Conservation (phyloP, 441 rosid genomes). For the Manihot esculenta region DNA sequence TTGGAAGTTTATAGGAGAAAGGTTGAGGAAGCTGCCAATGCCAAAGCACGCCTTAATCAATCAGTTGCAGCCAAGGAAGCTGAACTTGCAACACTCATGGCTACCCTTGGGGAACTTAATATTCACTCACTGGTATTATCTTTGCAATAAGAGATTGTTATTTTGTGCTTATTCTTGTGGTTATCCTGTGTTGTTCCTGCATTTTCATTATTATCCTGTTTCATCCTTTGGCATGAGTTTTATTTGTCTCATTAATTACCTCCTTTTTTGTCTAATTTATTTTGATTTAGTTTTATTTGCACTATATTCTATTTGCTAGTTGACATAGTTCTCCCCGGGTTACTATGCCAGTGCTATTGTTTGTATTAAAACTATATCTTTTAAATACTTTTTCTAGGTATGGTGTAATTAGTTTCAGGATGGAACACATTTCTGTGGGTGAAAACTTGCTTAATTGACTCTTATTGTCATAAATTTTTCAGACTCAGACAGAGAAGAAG, state of each 20-base stretch:
- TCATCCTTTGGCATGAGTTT: neutral
- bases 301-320: neutral
- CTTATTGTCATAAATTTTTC: slow-evolving; percentile 24
- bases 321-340: neutral
- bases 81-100: slow-evolving; percentile 93
- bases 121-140: slow-evolving; percentile 57
- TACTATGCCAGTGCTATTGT: neutral
- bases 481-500: slow-evolving; percentile 60
- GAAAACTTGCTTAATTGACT: slow-evolving; percentile 18
- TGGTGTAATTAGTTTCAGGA: neutral
- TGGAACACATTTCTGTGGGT: neutral
- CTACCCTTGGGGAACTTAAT: slow-evolving; percentile 82
- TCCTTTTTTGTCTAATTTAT: neutral
- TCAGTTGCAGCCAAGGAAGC: slow-evolving; percentile 95
- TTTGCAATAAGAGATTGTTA: neutral
- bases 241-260: neutral
- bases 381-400: neutral
- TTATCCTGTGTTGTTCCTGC: neutral
- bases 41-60: slow-evolving; percentile 89
- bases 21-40: slow-evolving; percentile 94
- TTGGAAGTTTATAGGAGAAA: slow-evolving; percentile 83
- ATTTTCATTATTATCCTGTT: neutral
- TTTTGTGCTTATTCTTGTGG: slow-evolving; percentile 12
- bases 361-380: neutral
- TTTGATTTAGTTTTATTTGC: neutral